phyloP scores from a whole-genome alignment of 202 grass and related monocot genomes.

The Zoysia matrella region DNA sequence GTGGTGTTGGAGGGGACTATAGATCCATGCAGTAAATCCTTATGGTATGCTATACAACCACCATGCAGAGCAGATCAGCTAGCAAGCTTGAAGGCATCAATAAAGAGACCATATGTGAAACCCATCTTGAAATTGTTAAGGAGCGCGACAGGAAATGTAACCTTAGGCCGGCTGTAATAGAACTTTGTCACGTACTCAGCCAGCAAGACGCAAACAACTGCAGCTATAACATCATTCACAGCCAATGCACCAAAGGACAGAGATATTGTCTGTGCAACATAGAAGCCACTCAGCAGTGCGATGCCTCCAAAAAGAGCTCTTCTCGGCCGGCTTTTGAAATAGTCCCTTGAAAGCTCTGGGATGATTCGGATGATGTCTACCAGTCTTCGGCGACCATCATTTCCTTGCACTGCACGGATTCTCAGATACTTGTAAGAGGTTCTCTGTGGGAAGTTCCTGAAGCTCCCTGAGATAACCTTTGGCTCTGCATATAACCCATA shows the following conservation, averaged over 20 bases:
- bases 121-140: conserved; percentile 99
- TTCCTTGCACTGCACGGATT: conserved; percentile 59
- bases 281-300: conserved; percentile 80
- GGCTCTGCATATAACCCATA: conserved; percentile 33
- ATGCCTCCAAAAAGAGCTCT: conserved; percentile 94
- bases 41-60: conserved; percentile 25
- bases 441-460: conserved; percentile 19
- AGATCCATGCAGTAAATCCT: conserved; percentile 43
- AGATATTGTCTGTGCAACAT: conserved; percentile 94
- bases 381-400: conserved; percentile 57
- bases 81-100: conserved; percentile 98
- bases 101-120: conserved; percentile 97
- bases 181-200: conserved; percentile 83
- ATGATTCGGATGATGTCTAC: conserved; percentile 82
- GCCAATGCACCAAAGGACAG: conserved; percentile 83
- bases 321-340: conserved; percentile 75
- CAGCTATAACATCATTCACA: conserved; percentile 97
- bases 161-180: conserved; percentile 86
- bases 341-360: conserved; percentile 76
- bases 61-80: conserved; percentile 56
- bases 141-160: conserved; percentile 84
- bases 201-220: conserved; percentile 85
- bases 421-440: conserved; percentile 54
- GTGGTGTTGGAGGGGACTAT: too few relatives aligned
- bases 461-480: conserved; percentile 32